Evolutionary conservation across 2,329 filamentous ascomycete genomes (phyloP).

Genomic region (Fusarium sp.): DNA sequence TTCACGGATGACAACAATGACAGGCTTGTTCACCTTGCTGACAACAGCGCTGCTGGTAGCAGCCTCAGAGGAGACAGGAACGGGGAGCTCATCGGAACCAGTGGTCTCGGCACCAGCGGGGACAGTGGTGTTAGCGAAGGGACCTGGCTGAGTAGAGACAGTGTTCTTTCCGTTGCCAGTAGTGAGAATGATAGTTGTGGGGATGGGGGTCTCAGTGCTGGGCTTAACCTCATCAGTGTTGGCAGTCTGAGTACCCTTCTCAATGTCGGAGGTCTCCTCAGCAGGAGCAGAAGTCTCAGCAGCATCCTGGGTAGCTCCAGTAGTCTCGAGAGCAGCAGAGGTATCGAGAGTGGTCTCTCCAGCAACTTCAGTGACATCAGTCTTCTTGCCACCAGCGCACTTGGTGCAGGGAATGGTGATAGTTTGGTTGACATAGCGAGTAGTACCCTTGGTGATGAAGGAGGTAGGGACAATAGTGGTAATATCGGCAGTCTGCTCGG

Average conservation of each 20-base stretch:
- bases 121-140: conserved; percentile 35
- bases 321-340: conserved; percentile 14
- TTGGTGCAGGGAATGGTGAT: conserved; percentile 36
- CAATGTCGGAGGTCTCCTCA: conserved; percentile 19
- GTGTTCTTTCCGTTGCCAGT: conserved; percentile 30
- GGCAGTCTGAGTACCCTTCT: conserved; percentile 23
- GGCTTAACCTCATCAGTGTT: conserved; percentile 23
- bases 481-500: conserved; percentile 29
- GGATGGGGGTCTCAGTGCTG: conserved; percentile 19
- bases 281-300: conserved; percentile 13
- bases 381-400: conserved; percentile 26
- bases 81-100: conserved; percentile 13
- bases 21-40: conserved; percentile 31
- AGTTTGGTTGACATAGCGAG: conserved; percentile 33
- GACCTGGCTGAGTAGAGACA: conserved; percentile 18
- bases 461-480: conserved; percentile 36
- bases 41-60: conserved; percentile 30
- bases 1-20: conserved; percentile 38
- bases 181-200: conserved; percentile 32
- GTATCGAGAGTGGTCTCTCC: conserved; percentile 19
- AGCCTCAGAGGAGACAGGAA: conserved; percentile 14
- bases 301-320: conserved; percentile 6
- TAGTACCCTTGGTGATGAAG: conserved; percentile 32
- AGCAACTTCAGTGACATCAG: conserved; percentile 6
- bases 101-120: conserved; percentile 15